Conservation (phyloP, 345 rosid genomes). For the Streptanthus diversifolius region DNA sequence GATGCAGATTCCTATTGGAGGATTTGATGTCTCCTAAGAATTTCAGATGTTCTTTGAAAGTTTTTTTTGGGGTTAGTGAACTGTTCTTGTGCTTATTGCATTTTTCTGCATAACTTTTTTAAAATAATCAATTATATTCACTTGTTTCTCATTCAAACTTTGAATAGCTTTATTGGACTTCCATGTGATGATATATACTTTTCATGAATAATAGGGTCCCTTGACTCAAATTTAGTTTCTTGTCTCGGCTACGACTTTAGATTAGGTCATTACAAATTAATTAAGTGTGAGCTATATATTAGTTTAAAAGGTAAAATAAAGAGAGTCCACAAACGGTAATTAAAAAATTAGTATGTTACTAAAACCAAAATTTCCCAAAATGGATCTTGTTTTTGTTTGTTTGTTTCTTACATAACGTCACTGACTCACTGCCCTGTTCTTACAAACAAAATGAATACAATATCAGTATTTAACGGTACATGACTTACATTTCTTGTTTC, state of each 20-base stretch:
- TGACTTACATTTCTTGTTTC: neutral
- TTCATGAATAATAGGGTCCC: slow-evolving; percentile 28
- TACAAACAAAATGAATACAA: neutral
- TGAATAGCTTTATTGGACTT: slow-evolving; percentile 21
- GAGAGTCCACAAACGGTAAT: neutral
- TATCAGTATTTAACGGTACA: neutral
- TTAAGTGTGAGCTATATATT: neutral
- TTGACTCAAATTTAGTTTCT: slow-evolving; percentile 11
- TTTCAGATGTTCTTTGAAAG: slow-evolving; percentile 21
- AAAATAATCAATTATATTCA: neutral
- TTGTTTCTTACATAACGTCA: neutral
- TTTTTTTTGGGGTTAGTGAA: slow-evolving; percentile 15
- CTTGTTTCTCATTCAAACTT: slow-evolving; percentile 30
- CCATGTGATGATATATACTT: slow-evolving; percentile 36
- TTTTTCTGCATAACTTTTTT: neutral
- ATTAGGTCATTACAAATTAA: neutral
- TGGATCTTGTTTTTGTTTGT: neutral
- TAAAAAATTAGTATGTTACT: neutral
- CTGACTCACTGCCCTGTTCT: neutral
- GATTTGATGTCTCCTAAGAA: slow-evolving; percentile 21
- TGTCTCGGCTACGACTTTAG: slow-evolving; percentile 24
- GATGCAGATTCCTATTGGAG: slow-evolving; percentile 5
- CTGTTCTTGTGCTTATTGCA: neutral
- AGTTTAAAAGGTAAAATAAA: neutral
- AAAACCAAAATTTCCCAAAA: neutral